phyloP scores from a whole-genome alignment of 2,329 filamentous ascomycete species.

The Epichloe uncinata region DNA sequence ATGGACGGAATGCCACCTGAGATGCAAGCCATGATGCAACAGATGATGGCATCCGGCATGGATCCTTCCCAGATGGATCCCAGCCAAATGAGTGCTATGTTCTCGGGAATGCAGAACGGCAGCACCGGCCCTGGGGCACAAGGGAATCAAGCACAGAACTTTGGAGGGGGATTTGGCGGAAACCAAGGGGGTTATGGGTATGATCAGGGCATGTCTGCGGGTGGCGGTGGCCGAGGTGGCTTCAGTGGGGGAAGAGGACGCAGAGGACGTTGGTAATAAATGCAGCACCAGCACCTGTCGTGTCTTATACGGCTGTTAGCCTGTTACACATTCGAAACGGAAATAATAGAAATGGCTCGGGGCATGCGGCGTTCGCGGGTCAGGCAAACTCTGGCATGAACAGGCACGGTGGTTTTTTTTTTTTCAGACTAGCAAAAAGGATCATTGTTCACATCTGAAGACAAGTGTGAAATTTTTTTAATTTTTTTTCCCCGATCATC shows the following conservation, averaged over 20 bases:
- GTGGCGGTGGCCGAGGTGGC: slow-evolving; percentile 20
- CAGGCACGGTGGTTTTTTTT: not conserved
- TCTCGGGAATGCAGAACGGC: slow-evolving; percentile 39
- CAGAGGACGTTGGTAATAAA: slow-evolving; percentile 16
- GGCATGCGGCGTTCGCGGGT: slow-evolving; percentile 3
- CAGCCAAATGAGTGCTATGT: slow-evolving; percentile 44
- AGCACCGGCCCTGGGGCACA: slow-evolving; percentile 30
- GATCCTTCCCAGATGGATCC: slow-evolving; percentile 55
- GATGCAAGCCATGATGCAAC: slow-evolving; percentile 57
- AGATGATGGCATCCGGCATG: slow-evolving; percentile 54
- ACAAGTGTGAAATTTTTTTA: too few relatives aligned
- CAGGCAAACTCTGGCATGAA: not conserved
- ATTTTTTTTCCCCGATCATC: too few relatives aligned
- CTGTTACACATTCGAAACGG: not conserved
- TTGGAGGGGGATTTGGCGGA: slow-evolving; percentile 39
- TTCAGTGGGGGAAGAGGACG: slow-evolving; percentile 19
- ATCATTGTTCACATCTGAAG: not conserved
- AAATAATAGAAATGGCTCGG: not conserved
- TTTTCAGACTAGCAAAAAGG: not conserved
- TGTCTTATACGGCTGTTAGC: not conserved
- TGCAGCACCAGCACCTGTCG: not conserved
- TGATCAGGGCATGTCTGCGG: slow-evolving; percentile 33
- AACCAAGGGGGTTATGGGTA: slow-evolving; percentile 41
- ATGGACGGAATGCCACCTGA: slow-evolving; percentile 53
- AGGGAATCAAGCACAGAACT: slow-evolving; percentile 37